Evolutionary conservation across 139 green algal species (phyloP).

Genomic region (Closterium sp.): DNA sequence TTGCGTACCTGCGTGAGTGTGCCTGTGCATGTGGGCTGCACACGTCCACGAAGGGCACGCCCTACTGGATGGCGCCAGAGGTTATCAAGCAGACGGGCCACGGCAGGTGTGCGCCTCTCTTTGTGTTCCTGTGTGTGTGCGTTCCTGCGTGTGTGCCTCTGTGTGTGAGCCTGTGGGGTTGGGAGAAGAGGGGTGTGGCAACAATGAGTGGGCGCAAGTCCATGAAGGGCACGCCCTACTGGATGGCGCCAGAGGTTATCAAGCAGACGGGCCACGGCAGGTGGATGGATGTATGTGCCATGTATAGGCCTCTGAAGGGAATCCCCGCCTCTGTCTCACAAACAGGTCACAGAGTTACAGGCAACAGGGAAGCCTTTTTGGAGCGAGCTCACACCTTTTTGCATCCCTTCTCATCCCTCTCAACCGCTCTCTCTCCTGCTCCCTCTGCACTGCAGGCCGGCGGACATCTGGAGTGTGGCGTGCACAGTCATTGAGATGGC

Average conservation of each 20-base stretch:
- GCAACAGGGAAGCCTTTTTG: too few species aligned
- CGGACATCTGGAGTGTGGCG: slow-evolving; percentile 94
- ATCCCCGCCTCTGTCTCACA: too few species aligned
- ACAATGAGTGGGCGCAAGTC: slow-evolving; percentile 70
- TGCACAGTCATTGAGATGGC: slow-evolving; percentile 97
- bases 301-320: too few species aligned
- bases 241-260: slow-evolving; percentile 99
- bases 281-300: background rate
- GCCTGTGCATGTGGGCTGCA: background rate
- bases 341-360: too few species aligned
- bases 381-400: too few species aligned
- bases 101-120: background rate
- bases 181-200: too few species aligned
- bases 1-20: too few species aligned
- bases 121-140: background rate
- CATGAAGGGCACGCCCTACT: slow-evolving; percentile 94
- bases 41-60: slow-evolving; percentile 76
- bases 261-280: slow-evolving; percentile 57
- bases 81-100: slow-evolving; percentile 74
- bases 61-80: slow-evolving; percentile 96
- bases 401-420: too few species aligned
- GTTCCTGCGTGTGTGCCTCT: too few species aligned
- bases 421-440: too few species aligned
- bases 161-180: too few species aligned
- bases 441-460: slow-evolving; percentile 56